Evolutionary conservation across 257 asterid species (phyloP), one percentile per base, ranked within the genome.

Genomic region (Penstemon newberryi): DNA sequence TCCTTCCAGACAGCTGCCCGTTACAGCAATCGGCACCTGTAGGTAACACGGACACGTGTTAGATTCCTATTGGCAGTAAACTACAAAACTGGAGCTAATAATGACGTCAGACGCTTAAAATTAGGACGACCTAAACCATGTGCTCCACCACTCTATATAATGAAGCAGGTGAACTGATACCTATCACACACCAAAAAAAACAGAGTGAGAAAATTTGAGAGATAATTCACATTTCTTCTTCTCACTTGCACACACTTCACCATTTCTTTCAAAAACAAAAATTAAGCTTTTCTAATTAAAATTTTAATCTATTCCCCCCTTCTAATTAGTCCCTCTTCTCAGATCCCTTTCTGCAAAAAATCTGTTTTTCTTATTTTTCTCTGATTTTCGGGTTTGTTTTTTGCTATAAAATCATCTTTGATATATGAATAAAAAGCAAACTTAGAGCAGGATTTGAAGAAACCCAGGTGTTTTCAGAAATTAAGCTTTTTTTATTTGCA

Each of bases 241-340:
- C 70, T 65, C 70, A 65, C 70, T 65, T 65, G 60, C 70, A 65
- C 70, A 65, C 70, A 65, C 70, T 51, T 36, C 70, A 65, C 70
- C 43, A 6, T 13, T 13, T 44, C n/a, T 49, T 49, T 49, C 2
- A 49, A 43, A 44, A 43, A 61, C 2, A n/a, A 25, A 10, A 9
- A 39, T n/a, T 11, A 13, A 8, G 4, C 12, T 61, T 25, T 46
- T 44, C 10, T 44, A 9, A 44, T 44, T 25, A 25, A 15, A 44
- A 44, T 44, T 51, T 46, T 46, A 5, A 0, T 37, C 33, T 13
- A 11, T 3, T 36, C 11, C 54, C 63, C 63, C 60, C 50, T 5
- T 12, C 45, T n/a, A 0, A 11, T 13, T 4, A 4, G 0, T 47
- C 69, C 73, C 64, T 7, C 69, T 62, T 70, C 69, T 70, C 43